A percentile compares a stretch with the other conserved stretches of the same genome.
Conservation (phyloP, 2,329 filamentous ascomycete species). For the Biscogniauxia mediterranea region DNA sequence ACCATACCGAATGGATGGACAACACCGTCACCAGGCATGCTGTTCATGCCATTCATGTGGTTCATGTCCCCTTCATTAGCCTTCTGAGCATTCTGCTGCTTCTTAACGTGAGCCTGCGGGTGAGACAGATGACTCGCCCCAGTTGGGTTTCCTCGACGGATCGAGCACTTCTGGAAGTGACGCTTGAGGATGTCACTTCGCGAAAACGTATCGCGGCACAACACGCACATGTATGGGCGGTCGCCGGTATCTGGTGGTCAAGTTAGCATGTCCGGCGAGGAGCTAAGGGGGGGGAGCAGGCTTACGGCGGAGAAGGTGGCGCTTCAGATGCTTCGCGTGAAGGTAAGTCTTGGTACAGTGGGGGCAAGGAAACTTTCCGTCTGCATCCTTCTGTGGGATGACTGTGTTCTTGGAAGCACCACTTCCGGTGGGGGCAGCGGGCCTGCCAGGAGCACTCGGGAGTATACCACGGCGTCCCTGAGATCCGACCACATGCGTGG, state of each 20-base stretch:
- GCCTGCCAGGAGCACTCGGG: slow-evolving; percentile 83
- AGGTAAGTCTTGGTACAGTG: slow-evolving; percentile 98
- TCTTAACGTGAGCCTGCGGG: slow-evolving; percentile 85
- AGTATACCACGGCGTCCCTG: slow-evolving; percentile 90
- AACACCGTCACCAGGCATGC: slow-evolving; percentile 56
- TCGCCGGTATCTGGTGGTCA: slow-evolving; percentile 79
- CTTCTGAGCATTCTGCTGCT: slow-evolving; percentile 60
- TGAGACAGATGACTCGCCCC: slow-evolving; percentile 93
- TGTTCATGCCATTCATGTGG: slow-evolving; percentile 61
- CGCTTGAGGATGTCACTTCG: slow-evolving; percentile 97
- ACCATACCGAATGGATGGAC: slow-evolving; percentile 58
- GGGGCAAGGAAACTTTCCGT: slow-evolving; percentile 96
- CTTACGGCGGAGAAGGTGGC: slow-evolving; percentile 94
- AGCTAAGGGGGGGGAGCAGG: slow-evolving; percentile 29
- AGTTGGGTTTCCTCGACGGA: slow-evolving; percentile 91
- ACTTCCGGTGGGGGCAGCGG: slow-evolving; percentile 71
- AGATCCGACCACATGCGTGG: slow-evolving; percentile 90
- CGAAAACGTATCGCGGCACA: slow-evolving; percentile 97
- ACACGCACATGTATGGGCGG: slow-evolving; percentile 95
- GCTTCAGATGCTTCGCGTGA: slow-evolving; percentile 95
- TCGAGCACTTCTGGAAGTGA: slow-evolving; percentile 98
- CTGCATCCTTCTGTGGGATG: slow-evolving; percentile 91
- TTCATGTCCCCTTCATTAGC: slow-evolving; percentile 54
- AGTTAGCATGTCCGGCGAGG: slow-evolving; percentile 15
- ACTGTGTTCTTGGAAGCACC: slow-evolving; percentile 72